These are phyloP conservation scores for Solanum rostratum DNA, from an alignment of 257 asterid genomes.

Conservation along the genomic window DNA sequence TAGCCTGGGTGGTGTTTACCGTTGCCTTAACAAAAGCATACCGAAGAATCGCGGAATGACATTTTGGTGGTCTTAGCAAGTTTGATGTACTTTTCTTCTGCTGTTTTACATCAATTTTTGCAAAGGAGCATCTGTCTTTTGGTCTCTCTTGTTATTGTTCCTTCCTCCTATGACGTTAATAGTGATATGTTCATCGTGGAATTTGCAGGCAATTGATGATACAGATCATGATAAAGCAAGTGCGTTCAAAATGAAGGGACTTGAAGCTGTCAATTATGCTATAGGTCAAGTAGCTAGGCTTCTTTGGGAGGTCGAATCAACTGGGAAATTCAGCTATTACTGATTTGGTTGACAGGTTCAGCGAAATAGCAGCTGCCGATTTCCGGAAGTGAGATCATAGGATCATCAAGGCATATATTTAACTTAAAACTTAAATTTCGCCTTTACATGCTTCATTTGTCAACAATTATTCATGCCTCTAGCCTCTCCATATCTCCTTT, in stretches of 20 bases:
- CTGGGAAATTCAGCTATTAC: constrained; percentile 53
- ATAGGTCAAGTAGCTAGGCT: constrained; percentile 80
- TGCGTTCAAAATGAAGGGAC: constrained; percentile 77
- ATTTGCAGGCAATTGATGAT: constrained; percentile 81
- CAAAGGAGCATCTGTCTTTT: not conserved
- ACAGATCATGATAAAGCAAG: constrained; percentile 98
- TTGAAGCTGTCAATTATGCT: constrained; percentile 87
- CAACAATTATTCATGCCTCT: not conserved
- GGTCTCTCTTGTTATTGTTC: not conserved
- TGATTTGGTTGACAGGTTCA: constrained; percentile 53
- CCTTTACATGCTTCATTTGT: not conserved
- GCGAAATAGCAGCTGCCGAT: constrained; percentile 79
- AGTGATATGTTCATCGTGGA: not conserved
- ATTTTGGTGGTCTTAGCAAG: not conserved
- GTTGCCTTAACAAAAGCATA: not conserved
- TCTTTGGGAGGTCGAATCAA: constrained; percentile 76
- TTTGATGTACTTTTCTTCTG: not conserved
- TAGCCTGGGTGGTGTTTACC: too few species aligned
- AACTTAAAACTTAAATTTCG: constrained; percentile 12
- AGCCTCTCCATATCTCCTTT: not conserved
- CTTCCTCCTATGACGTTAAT: not conserved
- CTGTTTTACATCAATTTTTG: not conserved
- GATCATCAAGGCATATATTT: constrained; percentile 59
- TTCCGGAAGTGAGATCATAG: constrained; percentile 95
- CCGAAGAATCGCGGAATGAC: not conserved